Conservation (phyloP, 2,329 filamentous ascomycete genomes). For the Ascochyta rabiei region DNA sequence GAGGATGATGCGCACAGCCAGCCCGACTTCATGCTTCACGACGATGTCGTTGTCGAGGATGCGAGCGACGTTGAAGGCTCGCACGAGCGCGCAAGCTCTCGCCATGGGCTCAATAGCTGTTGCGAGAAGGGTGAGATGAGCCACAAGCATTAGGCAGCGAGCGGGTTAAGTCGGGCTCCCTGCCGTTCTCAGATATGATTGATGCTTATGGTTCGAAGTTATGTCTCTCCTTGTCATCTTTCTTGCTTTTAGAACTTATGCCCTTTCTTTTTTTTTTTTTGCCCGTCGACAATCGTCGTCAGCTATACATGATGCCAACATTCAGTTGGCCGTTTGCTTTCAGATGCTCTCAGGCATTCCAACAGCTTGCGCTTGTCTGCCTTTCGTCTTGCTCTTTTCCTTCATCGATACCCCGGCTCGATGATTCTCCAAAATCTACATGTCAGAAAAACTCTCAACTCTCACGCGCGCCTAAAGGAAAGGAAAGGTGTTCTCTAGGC, state of each 20-base stretch:
- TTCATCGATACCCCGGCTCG: conserved; percentile 17
- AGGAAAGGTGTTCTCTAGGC: conserved; percentile 27
- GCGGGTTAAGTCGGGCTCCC: conserved; percentile 37
- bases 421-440: conserved; percentile 26
- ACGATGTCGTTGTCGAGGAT: conserved; percentile 48
- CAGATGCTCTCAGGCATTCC: conserved; percentile 3
- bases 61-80: conserved; percentile 48
- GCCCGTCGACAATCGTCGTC: conserved; percentile 14
- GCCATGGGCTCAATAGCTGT: conserved; percentile 40
- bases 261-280: conserved; percentile 12
- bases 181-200: conserved; percentile 30
- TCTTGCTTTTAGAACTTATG: conserved; percentile 16
- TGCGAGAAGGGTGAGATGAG: conserved; percentile 46
- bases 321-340: conserved; percentile 14
- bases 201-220: conserved; percentile 20
- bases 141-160: conserved; percentile 40
- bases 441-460: conserved; percentile 36
- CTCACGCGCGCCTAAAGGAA: conserved; percentile 26
- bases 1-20: conserved; percentile 46
- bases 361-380: conserved; percentile 8
- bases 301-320: conserved; percentile 16
- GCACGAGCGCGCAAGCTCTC: conserved; percentile 39
- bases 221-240: conserved; percentile 11
- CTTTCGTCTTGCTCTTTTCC: conserved; percentile 18
- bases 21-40: conserved; percentile 43